Conservation (phyloP, 2,329 filamentous ascomycete genomes). For the Nothopassalora personata region DNA sequence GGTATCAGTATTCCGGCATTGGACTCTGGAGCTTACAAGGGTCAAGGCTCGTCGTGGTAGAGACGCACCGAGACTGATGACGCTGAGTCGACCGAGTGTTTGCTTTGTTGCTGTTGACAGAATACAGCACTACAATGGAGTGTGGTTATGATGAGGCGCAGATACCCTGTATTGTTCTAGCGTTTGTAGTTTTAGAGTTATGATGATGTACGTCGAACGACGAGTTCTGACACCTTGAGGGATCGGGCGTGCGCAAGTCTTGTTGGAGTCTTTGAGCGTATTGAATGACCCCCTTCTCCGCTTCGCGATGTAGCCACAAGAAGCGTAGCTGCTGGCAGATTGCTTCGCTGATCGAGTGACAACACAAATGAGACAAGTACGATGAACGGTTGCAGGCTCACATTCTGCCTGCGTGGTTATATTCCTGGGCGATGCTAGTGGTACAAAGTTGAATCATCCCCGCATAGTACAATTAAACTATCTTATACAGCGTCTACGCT, state of each 20-base stretch:
- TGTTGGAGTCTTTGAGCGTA: background rate
- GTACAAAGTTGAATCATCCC: background rate
- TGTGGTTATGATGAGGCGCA: background rate
- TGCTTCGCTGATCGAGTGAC: no score
- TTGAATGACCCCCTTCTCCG: no score
- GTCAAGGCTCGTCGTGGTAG: constrained; percentile 28
- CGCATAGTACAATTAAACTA: background rate
- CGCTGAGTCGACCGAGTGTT: background rate
- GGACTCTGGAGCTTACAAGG: constrained; percentile 23
- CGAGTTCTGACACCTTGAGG: background rate
- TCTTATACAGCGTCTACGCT: background rate
- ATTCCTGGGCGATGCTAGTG: no score
- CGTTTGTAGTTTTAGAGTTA: background rate
- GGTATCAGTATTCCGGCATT: constrained; percentile 46
- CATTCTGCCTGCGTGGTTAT: no score
- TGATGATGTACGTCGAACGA: no score
- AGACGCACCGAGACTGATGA: constrained; percentile 5
- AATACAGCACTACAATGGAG: background rate
- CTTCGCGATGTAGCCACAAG: no score
- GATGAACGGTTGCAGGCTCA: no score
- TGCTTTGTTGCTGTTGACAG: background rate
- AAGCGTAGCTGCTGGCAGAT: no score
- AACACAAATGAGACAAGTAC: no score
- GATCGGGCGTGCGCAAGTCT: background rate
- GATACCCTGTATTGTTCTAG: constrained; percentile 2